These are phyloP conservation scores for Ceratobasidium sp. DNA, from an alignment of 1,284 basidiomycete genomes.

Conservation along the genomic window DNA sequence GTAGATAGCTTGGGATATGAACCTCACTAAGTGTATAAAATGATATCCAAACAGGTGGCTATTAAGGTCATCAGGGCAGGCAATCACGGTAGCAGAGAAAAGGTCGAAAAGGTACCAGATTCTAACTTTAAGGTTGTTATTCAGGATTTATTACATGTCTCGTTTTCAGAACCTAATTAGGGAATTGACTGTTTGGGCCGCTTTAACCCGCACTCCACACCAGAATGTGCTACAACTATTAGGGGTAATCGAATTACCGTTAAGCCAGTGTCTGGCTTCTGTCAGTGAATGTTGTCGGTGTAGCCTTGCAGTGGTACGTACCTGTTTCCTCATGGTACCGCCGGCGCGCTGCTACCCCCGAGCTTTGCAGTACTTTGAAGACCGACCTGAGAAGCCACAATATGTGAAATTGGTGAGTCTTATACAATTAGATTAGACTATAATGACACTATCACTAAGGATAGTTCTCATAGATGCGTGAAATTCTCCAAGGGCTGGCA, in stretches of 20 bases:
- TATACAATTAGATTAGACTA: neutral
- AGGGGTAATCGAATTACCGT: neutral
- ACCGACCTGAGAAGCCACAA: slow-evolving; percentile 17
- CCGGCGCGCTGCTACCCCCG: neutral
- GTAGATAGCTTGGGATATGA: neutral
- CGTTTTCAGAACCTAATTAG: slow-evolving; percentile 17
- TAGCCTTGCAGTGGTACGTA: slow-evolving; percentile 15
- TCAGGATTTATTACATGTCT: neutral
- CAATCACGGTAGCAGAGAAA: neutral
- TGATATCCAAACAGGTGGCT: neutral
- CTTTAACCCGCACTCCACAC: slow-evolving; percentile 1
- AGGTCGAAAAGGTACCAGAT: neutral
- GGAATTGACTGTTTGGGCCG: slow-evolving; percentile 9
- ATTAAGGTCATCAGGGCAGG: neutral
- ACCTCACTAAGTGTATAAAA: neutral
- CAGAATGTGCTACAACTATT: slow-evolving; percentile 15
- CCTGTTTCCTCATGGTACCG: no score
- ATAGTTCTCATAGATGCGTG: neutral
- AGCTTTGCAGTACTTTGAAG: slow-evolving; percentile 2
- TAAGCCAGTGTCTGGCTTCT: neutral
- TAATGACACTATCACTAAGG: neutral
- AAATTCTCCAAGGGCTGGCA: slow-evolving; percentile 10
- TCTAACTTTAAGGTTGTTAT: neutral
- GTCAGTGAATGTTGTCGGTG: slow-evolving; percentile 23
- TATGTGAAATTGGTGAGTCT: slow-evolving; percentile 24